These are phyloP conservation scores for Microstegium vimineum DNA, from an alignment of 176 grass and related monocot genomes.

Conservation along the genomic window DNA sequence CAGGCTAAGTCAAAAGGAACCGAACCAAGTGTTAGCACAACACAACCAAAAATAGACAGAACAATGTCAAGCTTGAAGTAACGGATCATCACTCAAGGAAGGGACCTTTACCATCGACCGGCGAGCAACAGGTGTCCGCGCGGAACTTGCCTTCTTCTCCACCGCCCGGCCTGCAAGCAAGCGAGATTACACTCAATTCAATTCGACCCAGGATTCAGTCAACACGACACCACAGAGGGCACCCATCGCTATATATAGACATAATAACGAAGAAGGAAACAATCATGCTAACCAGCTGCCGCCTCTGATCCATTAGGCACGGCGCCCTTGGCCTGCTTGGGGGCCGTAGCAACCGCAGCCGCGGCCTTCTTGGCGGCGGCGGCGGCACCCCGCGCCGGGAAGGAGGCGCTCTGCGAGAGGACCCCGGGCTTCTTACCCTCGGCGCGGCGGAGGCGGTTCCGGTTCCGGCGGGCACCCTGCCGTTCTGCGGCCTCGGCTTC, in stretches of 20 bases:
- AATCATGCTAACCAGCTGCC: constrained; percentile 4
- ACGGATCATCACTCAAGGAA: not conserved
- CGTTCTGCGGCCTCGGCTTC: constrained; percentile 44
- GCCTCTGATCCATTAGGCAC: constrained; percentile 42
- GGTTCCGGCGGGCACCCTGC: constrained; percentile 19
- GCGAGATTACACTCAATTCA: not conserved
- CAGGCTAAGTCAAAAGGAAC: constrained; percentile 32
- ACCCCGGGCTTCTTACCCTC: constrained; percentile 36
- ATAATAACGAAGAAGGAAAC: not conserved
- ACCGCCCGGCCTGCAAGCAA: not conserved
- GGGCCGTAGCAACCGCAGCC: not conserved
- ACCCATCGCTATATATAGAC: not conserved
- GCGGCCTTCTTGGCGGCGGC: constrained; percentile 22
- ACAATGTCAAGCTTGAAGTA: not conserved
- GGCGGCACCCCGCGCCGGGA: constrained; percentile 37
- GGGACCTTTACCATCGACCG: constrained; percentile 47
- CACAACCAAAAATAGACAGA: constrained; percentile 23
- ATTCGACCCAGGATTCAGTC: not conserved
- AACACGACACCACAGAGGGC: not conserved
- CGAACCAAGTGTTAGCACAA: constrained; percentile 19
- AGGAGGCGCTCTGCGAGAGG: constrained; percentile 68
- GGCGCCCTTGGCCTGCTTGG: constrained; percentile 40
- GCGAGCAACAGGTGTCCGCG: constrained; percentile 9
- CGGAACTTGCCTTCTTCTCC: constrained; percentile 38
- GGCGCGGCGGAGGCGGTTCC: not conserved